Evolutionary conservation across 202 grass and related monocot genomes (phyloP).

Genomic region (Miscanthus sacchariflorus): DNA sequence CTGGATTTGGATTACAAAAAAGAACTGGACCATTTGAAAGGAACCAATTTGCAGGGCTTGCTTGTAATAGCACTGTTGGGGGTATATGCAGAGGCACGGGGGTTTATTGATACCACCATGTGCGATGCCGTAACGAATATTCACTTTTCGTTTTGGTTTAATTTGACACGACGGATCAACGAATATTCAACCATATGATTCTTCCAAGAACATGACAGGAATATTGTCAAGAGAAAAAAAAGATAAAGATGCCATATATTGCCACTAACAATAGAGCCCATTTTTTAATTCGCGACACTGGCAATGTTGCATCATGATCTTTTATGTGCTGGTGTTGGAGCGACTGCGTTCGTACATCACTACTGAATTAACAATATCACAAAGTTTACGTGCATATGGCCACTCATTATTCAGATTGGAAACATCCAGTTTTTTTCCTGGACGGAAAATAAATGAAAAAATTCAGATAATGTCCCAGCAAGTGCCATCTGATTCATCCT

Average conservation of each 20-base stretch:
- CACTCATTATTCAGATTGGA: neutral
- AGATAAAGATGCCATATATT: neutral
- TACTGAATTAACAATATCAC: neutral
- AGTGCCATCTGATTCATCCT: neutral
- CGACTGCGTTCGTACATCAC: neutral
- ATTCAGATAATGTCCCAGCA: neutral
- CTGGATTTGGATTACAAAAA: neutral
- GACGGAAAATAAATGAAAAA: neutral
- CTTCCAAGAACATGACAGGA: neutral
- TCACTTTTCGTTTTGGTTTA: neutral
- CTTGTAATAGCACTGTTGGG: conserved; percentile 13
- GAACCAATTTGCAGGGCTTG: neutral
- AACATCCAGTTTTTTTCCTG: neutral
- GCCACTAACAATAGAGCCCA: neutral
- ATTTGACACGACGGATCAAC: neutral
- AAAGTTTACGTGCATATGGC: neutral
- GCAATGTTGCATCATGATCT: neutral
- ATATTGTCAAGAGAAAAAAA: neutral
- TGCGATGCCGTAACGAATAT: conserved; percentile 32
- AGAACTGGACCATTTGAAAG: conserved; percentile 3
- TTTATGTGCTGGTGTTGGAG: neutral
- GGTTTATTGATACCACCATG: conserved; percentile 23
- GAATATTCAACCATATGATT: conserved; percentile 40
- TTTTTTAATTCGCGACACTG: neutral
- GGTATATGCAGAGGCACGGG: neutral